Evolutionary conservation across 352 stramenopile species (phyloP).

Genomic region (Phytophthora crassamura): DNA sequence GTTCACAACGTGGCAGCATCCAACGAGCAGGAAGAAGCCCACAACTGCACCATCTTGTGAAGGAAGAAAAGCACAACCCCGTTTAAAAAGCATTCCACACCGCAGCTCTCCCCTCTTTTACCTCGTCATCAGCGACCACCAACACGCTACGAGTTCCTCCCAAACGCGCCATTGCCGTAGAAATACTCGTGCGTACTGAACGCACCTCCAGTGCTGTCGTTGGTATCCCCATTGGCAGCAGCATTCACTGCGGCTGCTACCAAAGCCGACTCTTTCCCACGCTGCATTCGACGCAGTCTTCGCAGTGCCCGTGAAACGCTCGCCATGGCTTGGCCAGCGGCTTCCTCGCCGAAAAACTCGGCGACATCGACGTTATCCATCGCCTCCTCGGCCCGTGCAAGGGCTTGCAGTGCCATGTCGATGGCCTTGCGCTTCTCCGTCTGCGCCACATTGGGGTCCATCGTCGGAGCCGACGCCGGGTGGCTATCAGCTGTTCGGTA

Average conservation of each 20-base stretch:
- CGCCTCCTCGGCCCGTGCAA: constrained; percentile 47
- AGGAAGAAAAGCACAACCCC: neutral
- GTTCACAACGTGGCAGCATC: constrained; percentile 29
- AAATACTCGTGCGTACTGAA: constrained; percentile 45
- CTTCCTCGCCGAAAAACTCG: constrained; percentile 44
- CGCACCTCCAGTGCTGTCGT: constrained; percentile 3
- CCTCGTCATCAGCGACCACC: neutral
- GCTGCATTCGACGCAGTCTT: constrained; percentile 43
- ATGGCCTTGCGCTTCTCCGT: constrained; percentile 43
- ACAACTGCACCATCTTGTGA: constrained; percentile 35
- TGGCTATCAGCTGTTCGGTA: constrained; percentile 5
- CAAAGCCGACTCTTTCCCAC: constrained; percentile 50
- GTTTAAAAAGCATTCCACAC: neutral
- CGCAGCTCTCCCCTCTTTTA: neutral
- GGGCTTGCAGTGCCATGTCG: constrained; percentile 35
- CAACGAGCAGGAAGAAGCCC: constrained; percentile 29
- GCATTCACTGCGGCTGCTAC: constrained; percentile 29
- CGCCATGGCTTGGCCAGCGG: constrained; percentile 28
- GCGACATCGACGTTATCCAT: constrained; percentile 46
- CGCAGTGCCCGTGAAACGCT: constrained; percentile 36
- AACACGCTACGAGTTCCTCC: constrained; percentile 12
- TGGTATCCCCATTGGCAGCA: constrained; percentile 21
- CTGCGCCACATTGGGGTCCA: constrained; percentile 15
- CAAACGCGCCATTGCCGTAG: constrained; percentile 30
- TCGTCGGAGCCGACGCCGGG: neutral